These are phyloP conservation scores for Cryphonectria nitschkei DNA, from an alignment of 2,329 filamentous ascomycete genomes.

Conservation along the genomic window DNA sequence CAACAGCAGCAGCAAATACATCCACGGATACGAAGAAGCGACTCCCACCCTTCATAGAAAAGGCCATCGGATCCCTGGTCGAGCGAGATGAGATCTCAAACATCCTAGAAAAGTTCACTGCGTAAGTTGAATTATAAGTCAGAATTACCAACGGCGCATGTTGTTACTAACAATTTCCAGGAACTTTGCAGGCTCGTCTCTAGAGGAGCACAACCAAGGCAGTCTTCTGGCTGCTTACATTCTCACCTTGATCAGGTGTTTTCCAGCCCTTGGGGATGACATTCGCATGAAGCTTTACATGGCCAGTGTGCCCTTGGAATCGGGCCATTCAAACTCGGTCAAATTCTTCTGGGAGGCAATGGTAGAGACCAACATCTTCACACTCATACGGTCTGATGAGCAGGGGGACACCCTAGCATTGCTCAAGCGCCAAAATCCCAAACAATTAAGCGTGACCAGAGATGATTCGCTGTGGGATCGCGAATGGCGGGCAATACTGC, in stretches of 20 bases:
- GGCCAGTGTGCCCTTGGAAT: conserved; percentile 61
- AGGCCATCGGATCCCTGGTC: conserved; percentile 71
- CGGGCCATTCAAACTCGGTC: conserved; percentile 63
- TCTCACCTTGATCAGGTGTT: conserved; percentile 81
- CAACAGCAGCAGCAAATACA: conserved; percentile 35
- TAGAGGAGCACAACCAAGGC: conserved; percentile 58
- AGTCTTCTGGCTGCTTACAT: conserved; percentile 84
- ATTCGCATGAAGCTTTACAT: conserved; percentile 94
- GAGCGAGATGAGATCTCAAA: conserved; percentile 74
- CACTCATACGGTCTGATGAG: conserved; percentile 38
- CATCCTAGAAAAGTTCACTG: conserved; percentile 52
- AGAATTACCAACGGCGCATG: background rate
- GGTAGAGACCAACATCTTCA: conserved; percentile 48
- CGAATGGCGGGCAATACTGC: conserved; percentile 86
- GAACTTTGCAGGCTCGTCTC: conserved; percentile 36
- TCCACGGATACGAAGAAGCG: conserved; percentile 35
- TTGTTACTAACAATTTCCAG: conserved; percentile 28
- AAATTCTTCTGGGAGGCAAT: conserved; percentile 81
- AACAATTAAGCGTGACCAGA: conserved; percentile 25
- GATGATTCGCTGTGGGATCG: conserved; percentile 49
- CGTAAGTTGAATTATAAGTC: conserved; percentile 36
- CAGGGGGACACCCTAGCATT: conserved; percentile 36
- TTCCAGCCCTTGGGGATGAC: conserved; percentile 80
- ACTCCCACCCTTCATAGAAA: conserved; percentile 62
- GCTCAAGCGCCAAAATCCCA: conserved; percentile 33